These are phyloP conservation scores for Phytophthora palmivora DNA, from an alignment of 352 stramenopile genomes.

Conservation along the genomic window DNA sequence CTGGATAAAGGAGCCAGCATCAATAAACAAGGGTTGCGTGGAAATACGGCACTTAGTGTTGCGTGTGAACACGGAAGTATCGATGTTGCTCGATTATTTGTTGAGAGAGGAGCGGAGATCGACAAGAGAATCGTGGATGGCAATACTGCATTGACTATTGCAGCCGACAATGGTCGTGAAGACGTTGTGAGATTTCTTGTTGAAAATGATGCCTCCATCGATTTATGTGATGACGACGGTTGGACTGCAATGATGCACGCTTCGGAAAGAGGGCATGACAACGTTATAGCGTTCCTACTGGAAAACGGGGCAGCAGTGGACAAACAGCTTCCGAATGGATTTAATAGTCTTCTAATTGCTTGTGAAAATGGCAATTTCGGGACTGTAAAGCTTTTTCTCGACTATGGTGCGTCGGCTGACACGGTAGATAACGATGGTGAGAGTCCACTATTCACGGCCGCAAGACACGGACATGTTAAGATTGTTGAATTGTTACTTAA, in stretches of 20 bases:
- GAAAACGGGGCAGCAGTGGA: conserved; percentile 1
- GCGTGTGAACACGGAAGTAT: conserved; percentile 4
- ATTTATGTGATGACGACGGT: not conserved
- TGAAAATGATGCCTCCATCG: not conserved
- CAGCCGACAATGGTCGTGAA: not conserved
- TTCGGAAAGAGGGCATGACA: not conserved
- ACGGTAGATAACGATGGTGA: conserved; percentile 3
- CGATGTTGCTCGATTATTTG: conserved; percentile 3
- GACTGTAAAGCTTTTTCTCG: conserved; percentile 2
- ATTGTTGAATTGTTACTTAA: conserved; percentile 7
- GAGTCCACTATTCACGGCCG: not conserved
- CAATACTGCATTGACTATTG: not conserved
- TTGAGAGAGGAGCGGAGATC: not conserved
- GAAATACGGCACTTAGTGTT: conserved; percentile 5
- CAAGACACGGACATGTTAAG: not conserved
- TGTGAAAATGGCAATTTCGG: not conserved
- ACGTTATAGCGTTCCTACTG: not conserved
- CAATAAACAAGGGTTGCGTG: not conserved
- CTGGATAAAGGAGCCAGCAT: conserved; percentile 4
- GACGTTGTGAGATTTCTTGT: conserved; percentile 2
- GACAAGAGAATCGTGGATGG: not conserved
- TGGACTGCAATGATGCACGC: conserved; percentile 1
- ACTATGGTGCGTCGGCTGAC: not conserved
- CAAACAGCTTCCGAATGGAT: conserved; percentile 3
- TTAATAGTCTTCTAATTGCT: not conserved